Evolutionary conservation across 2,329 filamentous ascomycete genomes (phyloP), one percentile per base, ranked within the genome.

Genomic region (Neonectria ditissima): DNA sequence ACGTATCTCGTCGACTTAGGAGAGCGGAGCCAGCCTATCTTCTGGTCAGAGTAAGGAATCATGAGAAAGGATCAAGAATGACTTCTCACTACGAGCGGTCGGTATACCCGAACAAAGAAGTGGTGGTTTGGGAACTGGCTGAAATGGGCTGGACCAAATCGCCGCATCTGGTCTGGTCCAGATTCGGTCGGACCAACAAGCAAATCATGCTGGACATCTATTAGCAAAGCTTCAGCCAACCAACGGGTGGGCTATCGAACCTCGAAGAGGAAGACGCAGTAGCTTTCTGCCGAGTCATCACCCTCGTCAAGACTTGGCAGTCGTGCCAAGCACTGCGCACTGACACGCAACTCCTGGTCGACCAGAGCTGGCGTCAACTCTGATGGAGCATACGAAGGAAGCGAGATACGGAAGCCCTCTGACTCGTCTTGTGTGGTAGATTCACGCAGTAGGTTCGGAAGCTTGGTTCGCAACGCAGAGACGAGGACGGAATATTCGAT

Each of bases 51-150:
- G 66, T 14, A 43, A 57, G 26, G 18, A 58, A 47, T 13, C 37
- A 41, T 1, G 11, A 32, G 26, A 20, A 16, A 16, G n/a, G 7
- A 44, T 13, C 14, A 30, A 37, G 26, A n/a, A n/a, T 26, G 24
- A 28, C 20, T 39, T 79, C 85, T 78, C 77, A 87, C 86, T 48
- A 82, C 83, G 51, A 78, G 81, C 14, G 83, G 84, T 24, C 86
- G 82, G 66, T 84, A 88, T 5, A 88, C 80, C 11, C 85, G 80
- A 24, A 82, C 81, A 59, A 88, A 88, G 71, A 86, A 87, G 69
- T 88, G 86, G 62, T 88, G 86, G 11, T 83, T 79, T 2, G 86
- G 86, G 56, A 88, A 88, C 0, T 75, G 75, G 39, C 78, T 78
- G 64, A 86, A 88, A 44, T 76, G 73, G 3, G 76, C 74, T 0